These are phyloP conservation scores for Tolypocladium guangdongense DNA, from an alignment of 2,329 filamentous ascomycete species.

Conservation along the genomic window DNA sequence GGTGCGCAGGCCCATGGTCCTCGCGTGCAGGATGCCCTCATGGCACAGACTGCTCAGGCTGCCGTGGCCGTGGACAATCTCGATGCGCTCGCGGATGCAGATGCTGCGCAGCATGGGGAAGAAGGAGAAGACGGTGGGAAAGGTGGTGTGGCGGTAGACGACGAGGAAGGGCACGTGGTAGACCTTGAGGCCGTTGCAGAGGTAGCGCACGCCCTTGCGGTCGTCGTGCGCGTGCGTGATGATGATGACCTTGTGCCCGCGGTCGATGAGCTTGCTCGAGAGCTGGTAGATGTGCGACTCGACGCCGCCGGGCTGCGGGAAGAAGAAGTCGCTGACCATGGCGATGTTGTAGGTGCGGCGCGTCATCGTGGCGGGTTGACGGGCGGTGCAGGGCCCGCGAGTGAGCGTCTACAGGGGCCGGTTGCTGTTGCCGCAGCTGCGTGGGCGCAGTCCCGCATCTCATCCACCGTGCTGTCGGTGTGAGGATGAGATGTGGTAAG, in stretches of 20 bases:
- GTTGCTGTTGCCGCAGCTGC: neutral
- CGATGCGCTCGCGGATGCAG: slow-evolving; percentile 83
- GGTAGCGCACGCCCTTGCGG: slow-evolving; percentile 82
- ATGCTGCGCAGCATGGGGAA: slow-evolving; percentile 98
- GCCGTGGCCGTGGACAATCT: slow-evolving; percentile 96
- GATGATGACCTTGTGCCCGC: slow-evolving; percentile 94
- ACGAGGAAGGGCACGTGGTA: slow-evolving; percentile 95
- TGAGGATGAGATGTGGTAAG: neutral
- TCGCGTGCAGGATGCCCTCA: slow-evolving; percentile 86
- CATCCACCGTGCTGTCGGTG: neutral
- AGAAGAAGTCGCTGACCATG: slow-evolving; percentile 99
- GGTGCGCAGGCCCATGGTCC: slow-evolving; percentile 91
- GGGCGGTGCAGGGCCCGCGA: slow-evolving; percentile 4
- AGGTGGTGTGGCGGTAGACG: slow-evolving; percentile 86
- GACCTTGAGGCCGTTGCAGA: slow-evolving; percentile 96
- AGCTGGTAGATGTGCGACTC: slow-evolving; percentile 99
- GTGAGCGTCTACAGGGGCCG: neutral
- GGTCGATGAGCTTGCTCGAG: slow-evolving; percentile 90
- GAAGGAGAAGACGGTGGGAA: slow-evolving; percentile 96
- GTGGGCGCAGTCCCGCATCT: neutral
- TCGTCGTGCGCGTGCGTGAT: slow-evolving; percentile 93
- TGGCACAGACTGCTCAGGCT: slow-evolving; percentile 89
- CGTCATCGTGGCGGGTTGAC: slow-evolving; percentile 29
- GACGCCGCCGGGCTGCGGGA: slow-evolving; percentile 89
- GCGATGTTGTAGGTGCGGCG: slow-evolving; percentile 56